Evolutionary conservation across 768 basidiomycete genomes (phyloP).

Genomic region (Piloderma croceum): DNA sequence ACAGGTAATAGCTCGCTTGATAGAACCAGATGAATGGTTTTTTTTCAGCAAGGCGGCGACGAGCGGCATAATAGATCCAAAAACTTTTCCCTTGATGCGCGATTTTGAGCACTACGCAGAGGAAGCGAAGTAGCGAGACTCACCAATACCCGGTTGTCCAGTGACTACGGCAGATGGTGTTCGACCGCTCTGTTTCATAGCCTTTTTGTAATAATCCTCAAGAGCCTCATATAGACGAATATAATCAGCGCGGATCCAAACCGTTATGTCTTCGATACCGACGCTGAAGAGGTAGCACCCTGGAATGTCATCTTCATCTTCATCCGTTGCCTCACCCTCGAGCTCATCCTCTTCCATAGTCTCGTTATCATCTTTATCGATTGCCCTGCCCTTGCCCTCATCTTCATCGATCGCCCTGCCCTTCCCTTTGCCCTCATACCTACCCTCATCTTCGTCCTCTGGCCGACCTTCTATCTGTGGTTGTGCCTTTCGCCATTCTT

Average conservation of each 20-base stretch:
- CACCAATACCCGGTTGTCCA: no score
- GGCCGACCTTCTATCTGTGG: slow-evolving; percentile 2
- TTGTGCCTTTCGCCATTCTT: slow-evolving; percentile 9
- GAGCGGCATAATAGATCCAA: slow-evolving; percentile 13
- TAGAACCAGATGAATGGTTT: slow-evolving; percentile 17
- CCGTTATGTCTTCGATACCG: slow-evolving; percentile 4
- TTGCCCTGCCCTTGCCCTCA: no score
- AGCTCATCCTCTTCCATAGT: no score
- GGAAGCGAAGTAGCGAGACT: slow-evolving; percentile 10
- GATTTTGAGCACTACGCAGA: slow-evolving; percentile 12
- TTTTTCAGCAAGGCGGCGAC: slow-evolving; percentile 15
- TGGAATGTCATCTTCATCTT: slow-evolving; percentile 8
- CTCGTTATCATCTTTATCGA: no score
- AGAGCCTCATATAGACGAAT: slow-evolving; percentile 10
- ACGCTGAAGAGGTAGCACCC: slow-evolving; percentile 11
- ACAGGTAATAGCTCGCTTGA: slow-evolving; percentile 8
- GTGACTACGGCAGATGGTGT: slow-evolving; percentile 8
- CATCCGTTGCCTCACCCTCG: slow-evolving; percentile 5
- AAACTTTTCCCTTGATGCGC: slow-evolving; percentile 10
- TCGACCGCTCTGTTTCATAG: no score
- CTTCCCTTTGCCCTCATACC: slow-evolving; percentile 4
- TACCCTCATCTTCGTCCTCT: slow-evolving; percentile 4
- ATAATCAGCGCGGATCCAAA: slow-evolving; percentile 13
- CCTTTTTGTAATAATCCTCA: slow-evolving; percentile 2
- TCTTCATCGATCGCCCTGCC: no score